These are phyloP conservation scores for Trypanosoma congolense DNA, from an alignment of 208 protist genomes.

Conservation along the genomic window DNA sequence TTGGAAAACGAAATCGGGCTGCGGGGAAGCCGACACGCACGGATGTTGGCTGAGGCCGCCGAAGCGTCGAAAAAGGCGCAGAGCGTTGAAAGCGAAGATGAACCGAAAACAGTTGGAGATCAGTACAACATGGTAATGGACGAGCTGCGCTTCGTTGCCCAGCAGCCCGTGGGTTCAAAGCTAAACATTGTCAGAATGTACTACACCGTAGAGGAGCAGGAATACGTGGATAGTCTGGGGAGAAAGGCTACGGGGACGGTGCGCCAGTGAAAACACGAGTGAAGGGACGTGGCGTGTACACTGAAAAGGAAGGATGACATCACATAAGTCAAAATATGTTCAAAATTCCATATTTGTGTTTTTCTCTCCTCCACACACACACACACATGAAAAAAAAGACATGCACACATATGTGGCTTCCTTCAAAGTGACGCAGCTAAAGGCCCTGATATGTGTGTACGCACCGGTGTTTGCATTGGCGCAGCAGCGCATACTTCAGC, in stretches of 20 bases:
- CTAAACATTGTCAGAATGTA: slow-evolving; percentile 71
- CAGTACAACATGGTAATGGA: slow-evolving; percentile 72
- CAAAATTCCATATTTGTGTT: too few species aligned
- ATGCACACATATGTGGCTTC: too few species aligned
- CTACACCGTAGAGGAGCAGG: slow-evolving; percentile 70
- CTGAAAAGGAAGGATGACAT: not conserved
- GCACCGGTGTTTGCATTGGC: too few species aligned
- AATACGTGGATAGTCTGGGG: slow-evolving; percentile 43
- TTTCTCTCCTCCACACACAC: too few species aligned
- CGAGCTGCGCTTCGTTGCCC: slow-evolving; percentile 56
- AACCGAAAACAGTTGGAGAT: slow-evolving; percentile 42
- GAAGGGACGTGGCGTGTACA: not conserved
- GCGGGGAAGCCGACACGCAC: slow-evolving; percentile 50
- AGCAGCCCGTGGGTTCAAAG: slow-evolving; percentile 73
- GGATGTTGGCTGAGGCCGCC: slow-evolving; percentile 16
- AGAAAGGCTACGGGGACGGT: slow-evolving; percentile 22
- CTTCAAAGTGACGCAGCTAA: too few species aligned
- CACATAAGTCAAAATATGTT: not conserved
- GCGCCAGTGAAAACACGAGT: not conserved
- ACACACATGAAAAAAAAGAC: too few species aligned
- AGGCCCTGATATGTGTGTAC: too few species aligned
- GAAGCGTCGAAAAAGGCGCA: slow-evolving; percentile 3
- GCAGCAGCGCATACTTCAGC: too few species aligned
- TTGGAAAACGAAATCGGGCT: slow-evolving; percentile 48
- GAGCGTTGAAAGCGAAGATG: slow-evolving; percentile 22